Evolutionary conservation across 2,329 filamentous ascomycete genomes (phyloP), one percentile per base, ranked within the genome.

Genomic region (Capronia epimyces): DNA sequence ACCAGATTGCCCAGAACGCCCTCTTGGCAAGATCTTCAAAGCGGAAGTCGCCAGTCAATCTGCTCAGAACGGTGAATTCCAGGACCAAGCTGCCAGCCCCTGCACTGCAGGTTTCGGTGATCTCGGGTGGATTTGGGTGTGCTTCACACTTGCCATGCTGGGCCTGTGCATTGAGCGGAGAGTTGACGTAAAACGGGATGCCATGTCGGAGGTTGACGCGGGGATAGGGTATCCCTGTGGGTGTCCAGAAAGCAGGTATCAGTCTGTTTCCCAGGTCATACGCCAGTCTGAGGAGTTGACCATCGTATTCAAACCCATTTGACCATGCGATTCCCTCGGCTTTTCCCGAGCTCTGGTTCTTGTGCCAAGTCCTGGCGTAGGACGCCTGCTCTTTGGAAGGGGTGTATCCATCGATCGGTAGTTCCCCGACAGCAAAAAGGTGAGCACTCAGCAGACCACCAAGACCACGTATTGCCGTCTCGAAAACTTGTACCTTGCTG

Each of bases 1-100:
- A 76, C 93, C 93, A 98, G n/a, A 98, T 88, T 20, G 90, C 86
- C 89, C 91, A 96, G 64, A 98, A 98, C 0, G 93, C 91, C 50
- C 87, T 77, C 68, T 97, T 97, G 1, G 88, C 91, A 13, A 87
- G 77, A 63, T 86, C 82, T 67, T 98, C 93, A 62, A 95, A 98
- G n/a, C 87, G 81, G 8, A 78, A 73, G 65, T 97, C 88, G 9
- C 87, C 89, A 0, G 89, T 94, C 41, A 98, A 75, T 20, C 93
- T 81, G 63, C 89, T 96, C 41, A 98, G 75, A 0, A 90, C 88
- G 0, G 89, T 87, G 60, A 97, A 95, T 65, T 98, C 93, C 1
- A 98, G 78, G 2, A 96, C 88, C 21, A 98, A 75, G 66, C 90
- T 97, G 47, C 90, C 93, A n/a, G 93, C 93, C 37, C 93, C 93